Evolutionary conservation across 768 basidiomycete species (phyloP).

Genomic region (Chalciporus sphaerocephalus): DNA sequence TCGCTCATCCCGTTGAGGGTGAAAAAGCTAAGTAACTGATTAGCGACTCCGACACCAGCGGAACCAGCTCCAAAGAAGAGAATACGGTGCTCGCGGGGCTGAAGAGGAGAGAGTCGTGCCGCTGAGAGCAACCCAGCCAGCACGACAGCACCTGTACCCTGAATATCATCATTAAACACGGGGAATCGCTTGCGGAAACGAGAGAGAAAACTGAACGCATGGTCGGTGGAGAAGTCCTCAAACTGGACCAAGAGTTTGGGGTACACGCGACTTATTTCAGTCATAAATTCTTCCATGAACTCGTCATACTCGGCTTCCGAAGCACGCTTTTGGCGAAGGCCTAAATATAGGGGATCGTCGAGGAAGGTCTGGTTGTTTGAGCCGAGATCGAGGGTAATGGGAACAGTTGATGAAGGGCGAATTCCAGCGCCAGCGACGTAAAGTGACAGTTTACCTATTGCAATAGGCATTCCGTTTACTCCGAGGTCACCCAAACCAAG

Average conservation of each 20-base stretch:
- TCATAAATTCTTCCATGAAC: constrained; percentile 94
- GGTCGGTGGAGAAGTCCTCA: constrained; percentile 91
- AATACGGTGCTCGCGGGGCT: constrained; percentile 73
- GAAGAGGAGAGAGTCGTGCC: constrained; percentile 63
- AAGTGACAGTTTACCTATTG: constrained; percentile 88
- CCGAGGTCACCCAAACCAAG: constrained; percentile 84
- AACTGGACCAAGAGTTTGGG: constrained; percentile 85
- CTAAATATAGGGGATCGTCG: constrained; percentile 87
- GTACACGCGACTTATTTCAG: constrained; percentile 67
- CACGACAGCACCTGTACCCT: constrained; percentile 88
- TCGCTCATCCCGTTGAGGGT: constrained; percentile 69
- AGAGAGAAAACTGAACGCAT: constrained; percentile 83
- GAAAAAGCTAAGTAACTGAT: constrained; percentile 87
- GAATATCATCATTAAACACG: constrained; percentile 89
- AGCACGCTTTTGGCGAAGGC: constrained; percentile 67
- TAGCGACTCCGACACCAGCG: constrained; percentile 89
- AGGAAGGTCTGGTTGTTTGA: constrained; percentile 80
- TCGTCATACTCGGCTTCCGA: constrained; percentile 61
- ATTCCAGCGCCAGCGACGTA: constrained; percentile 89
- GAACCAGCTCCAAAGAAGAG: constrained; percentile 92
- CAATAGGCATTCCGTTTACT: constrained; percentile 82
- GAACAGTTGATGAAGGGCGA: constrained; percentile 71
- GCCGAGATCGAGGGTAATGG: constrained; percentile 84
- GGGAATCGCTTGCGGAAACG: constrained; percentile 72
- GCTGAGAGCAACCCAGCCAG: constrained; percentile 89